Evolutionary conservation across 2,329 filamentous ascomycete species (phyloP), one percentile per base, ranked within the genome.

Genomic region (Zymoseptoria brevis): DNA sequence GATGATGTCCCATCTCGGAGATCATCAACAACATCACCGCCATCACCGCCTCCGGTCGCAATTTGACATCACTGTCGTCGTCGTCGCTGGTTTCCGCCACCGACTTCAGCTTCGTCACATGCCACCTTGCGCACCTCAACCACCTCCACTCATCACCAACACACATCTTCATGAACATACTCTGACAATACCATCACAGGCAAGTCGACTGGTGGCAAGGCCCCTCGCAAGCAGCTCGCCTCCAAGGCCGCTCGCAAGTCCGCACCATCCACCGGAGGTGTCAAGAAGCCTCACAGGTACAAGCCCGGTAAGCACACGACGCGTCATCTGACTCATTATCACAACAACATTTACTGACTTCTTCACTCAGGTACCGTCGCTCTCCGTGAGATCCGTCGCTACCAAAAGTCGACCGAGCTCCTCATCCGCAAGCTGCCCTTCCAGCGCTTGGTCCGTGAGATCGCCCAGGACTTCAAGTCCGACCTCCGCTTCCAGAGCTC

Each of bases 191-290:
- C 60, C 61, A 61, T 60, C 61, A 76, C 73, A 85, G 84, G 85
- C 78, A 88, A 96, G 81, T 85, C 83, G 75, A 86, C 83, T 76
- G 84, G 84, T 85, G 84, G 84, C 81, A 87, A 87, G 79, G 84
- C 84, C 73, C 84, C 84, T 70, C 83, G 84, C 80, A 99, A 99
- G 90, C 92, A 96, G 86, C 91, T 97, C 75, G 93, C 93, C 72
- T 96, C 92, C 84, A 96, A 96, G 89, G 94, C 93, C 69, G 93
- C 94, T 74, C 92, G 94, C 83, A 99, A 99, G 87, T 91, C 88
- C 72, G 93, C 94, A 63, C 94, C 94, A 71, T 96, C 91, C 65
- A 97, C 94, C 77, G 94, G 93, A 73, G 78, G 78, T 79, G 78
- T 80, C 75, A 80, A 80, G 78, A 80, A 80, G 78, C 78, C 78